Percentiles rank a stretch among this genome's conserved stretches.
These are phyloP conservation scores for Moesziomyces sp. DNA, from an alignment of 1,284 basidiomycete species.

Conservation along the genomic window DNA sequence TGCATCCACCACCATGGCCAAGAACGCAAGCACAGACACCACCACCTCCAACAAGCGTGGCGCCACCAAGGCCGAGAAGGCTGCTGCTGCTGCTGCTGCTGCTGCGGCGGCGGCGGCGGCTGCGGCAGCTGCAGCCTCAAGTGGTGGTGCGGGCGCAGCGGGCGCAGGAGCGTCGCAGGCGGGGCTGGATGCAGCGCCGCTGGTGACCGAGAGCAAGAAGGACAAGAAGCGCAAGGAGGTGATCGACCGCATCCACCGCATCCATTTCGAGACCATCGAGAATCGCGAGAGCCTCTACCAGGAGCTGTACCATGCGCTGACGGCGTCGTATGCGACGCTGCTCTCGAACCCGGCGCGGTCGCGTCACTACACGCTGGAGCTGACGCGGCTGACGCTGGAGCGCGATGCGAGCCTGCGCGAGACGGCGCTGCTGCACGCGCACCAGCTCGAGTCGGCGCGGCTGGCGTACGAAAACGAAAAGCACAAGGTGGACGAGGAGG, in stretches of 20 bases:
- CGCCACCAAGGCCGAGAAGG: slow-evolving; percentile 39
- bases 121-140: slow-evolving; percentile 1
- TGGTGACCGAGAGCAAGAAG: slow-evolving; percentile 44
- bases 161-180: slow-evolving; percentile 13
- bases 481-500: slow-evolving; percentile 62
- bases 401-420: slow-evolving; percentile 59
- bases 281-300: slow-evolving; percentile 63
- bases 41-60: slow-evolving; percentile 25
- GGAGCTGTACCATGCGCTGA: slow-evolving; percentile 57
- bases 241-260: slow-evolving; percentile 63
- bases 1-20: slow-evolving; percentile 31
- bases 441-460: slow-evolving; percentile 61
- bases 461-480: slow-evolving; percentile 55
- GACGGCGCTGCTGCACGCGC: slow-evolving; percentile 58
- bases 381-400: slow-evolving; percentile 53
- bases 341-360: slow-evolving; percentile 56
- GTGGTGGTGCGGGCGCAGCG: slow-evolving; percentile 9
- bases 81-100: slow-evolving; percentile 28
- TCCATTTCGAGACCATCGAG: slow-evolving; percentile 65
- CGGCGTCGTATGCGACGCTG: slow-evolving; percentile 56
- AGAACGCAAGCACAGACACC: slow-evolving; percentile 41
- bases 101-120: slow-evolving; percentile 5
- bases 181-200: slow-evolving; percentile 9
- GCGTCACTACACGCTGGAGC: slow-evolving; percentile 60
- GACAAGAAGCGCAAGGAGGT: slow-evolving; percentile 65